These are phyloP conservation scores for Marasmius tenuissimus DNA, from an alignment of 1,284 basidiomycete species.

Conservation along the genomic window DNA sequence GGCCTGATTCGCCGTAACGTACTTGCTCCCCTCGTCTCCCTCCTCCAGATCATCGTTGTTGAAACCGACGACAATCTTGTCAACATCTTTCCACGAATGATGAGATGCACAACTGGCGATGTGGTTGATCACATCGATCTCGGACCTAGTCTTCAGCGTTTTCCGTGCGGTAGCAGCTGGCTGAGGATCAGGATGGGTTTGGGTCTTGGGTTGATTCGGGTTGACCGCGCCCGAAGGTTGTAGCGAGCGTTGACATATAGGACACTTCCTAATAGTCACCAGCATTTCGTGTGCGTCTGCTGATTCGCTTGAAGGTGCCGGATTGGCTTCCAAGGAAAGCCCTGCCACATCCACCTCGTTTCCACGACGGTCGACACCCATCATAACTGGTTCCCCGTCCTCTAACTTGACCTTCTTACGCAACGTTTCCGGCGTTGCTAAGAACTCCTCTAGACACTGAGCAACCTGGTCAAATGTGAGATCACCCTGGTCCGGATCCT, in stretches of 20 bases:
- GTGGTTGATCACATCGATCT: slow-evolving; percentile 92
- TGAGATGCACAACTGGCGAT: slow-evolving; percentile 91
- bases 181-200: background rate
- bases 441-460: slow-evolving; percentile 68
- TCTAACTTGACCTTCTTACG: slow-evolving; percentile 48
- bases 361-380: background rate
- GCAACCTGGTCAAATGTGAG: slow-evolving; percentile 81
- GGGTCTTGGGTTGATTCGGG: background rate
- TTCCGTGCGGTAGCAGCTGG: slow-evolving; percentile 58
- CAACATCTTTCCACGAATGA: slow-evolving; percentile 84
- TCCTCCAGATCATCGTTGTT: background rate
- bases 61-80: slow-evolving; percentile 75
- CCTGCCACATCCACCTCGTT: background rate
- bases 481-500: slow-evolving; percentile 69
- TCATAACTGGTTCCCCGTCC: slow-evolving; percentile 41
- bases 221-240: background rate
- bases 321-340: background rate
- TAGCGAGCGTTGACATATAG: background rate
- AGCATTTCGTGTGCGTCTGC: background rate
- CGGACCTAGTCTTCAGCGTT: slow-evolving; percentile 80
- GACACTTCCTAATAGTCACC: background rate
- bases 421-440: slow-evolving; percentile 31
- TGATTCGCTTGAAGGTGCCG: background rate
- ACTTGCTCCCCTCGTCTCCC: slow-evolving; percentile 55
- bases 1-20: slow-evolving; percentile 93